phyloP scores from a whole-genome alignment of 1,284 basidiomycete genomes.

The Ceratobasidium sp. region DNA sequence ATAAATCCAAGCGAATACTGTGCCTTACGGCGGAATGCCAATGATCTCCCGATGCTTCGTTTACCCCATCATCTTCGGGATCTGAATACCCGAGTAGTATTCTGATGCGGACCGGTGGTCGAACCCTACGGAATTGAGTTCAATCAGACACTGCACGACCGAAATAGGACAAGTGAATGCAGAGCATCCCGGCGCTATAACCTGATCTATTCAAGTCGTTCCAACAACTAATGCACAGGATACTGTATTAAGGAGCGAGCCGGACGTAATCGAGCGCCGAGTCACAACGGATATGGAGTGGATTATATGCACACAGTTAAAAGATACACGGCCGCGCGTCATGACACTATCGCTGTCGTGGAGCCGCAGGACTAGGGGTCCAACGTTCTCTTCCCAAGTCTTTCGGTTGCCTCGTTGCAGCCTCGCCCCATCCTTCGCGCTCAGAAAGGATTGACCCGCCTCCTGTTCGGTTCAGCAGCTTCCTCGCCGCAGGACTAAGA shows the following conservation, averaged over 20 bases:
- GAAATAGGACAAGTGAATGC: background rate
- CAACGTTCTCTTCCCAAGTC: slow-evolving; percentile 34
- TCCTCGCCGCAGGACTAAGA: slow-evolving; percentile 48
- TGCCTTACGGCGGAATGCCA: background rate
- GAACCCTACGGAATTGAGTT: background rate
- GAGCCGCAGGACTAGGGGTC: slow-evolving; percentile 35
- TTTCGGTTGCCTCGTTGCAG: slow-evolving; percentile 33
- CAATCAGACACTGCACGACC: background rate
- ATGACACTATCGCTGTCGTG: slow-evolving; percentile 1
- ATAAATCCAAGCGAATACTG: background rate
- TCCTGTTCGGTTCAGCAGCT: slow-evolving; percentile 47
- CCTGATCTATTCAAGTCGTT: background rate
- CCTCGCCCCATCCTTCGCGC: slow-evolving; percentile 41
- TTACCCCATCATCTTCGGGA: background rate
- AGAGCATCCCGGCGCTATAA: background rate
- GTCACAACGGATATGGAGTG: background rate
- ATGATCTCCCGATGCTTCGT: background rate
- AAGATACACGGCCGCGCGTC: background rate
- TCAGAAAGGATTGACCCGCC: slow-evolving; percentile 37
- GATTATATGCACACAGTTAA: background rate
- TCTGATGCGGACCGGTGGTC: background rate
- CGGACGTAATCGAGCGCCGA: background rate
- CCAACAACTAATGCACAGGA: background rate
- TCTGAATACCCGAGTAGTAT: background rate
- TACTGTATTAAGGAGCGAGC: background rate